These are phyloP conservation scores for Pistacia integerrima DNA, from an alignment of 345 rosid species.

Conservation along the genomic window DNA sequence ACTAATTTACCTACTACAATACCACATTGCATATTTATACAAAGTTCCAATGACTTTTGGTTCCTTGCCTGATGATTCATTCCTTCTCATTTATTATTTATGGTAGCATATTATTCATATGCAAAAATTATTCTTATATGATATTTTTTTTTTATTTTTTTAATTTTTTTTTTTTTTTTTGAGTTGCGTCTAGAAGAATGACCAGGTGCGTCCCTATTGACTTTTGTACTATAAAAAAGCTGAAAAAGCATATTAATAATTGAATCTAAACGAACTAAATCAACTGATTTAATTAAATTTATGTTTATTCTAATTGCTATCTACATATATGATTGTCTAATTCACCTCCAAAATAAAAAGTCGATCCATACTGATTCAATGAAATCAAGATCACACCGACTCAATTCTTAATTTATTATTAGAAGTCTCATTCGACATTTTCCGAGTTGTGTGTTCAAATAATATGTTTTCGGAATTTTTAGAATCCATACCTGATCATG, in stretches of 20 bases:
- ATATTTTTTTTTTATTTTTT: neutral
- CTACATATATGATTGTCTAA: no score
- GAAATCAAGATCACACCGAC: no score
- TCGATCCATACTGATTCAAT: no score
- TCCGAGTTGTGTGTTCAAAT: no score
- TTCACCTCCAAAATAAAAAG: no score
- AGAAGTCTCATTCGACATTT: no score
- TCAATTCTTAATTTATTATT: no score
- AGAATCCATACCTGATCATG: no score
- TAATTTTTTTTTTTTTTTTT: neutral
- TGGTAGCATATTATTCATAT: neutral
- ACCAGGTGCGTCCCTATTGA: neutral
- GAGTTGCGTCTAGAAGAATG: neutral
- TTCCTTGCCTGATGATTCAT: no score
- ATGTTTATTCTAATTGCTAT: neutral
- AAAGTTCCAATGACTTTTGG: neutral
- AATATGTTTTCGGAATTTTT: no score
- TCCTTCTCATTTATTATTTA: no score
- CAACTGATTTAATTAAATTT: no score
- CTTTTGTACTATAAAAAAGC: neutral
- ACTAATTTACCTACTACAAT: constrained; percentile 26
- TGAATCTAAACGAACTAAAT: neutral
- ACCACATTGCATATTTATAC: neutral
- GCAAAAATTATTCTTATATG: neutral
- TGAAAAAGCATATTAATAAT: neutral